These are phyloP conservation scores for Xanthoconium stramineum DNA, from an alignment of 768 basidiomycete species.

Conservation along the genomic window DNA sequence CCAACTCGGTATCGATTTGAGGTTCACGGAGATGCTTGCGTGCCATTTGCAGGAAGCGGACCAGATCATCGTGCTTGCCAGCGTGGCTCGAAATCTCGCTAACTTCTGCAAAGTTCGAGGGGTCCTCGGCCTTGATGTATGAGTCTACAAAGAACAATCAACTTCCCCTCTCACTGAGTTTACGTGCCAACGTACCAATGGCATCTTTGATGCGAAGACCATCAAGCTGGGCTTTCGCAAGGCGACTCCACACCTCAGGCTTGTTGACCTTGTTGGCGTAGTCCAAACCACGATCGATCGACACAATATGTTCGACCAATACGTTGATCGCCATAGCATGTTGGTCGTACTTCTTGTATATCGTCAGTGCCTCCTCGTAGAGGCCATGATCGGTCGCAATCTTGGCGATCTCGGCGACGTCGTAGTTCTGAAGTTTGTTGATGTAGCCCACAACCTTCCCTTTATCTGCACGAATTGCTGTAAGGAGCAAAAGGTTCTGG, in stretches of 20 bases:
- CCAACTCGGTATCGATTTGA: slow-evolving; percentile 96
- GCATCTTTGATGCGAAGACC: slow-evolving; percentile 97
- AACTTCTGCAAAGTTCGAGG: slow-evolving; percentile 90
- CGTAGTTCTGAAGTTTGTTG: slow-evolving; percentile 95
- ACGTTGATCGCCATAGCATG: slow-evolving; percentile 96
- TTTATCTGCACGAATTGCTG: slow-evolving; percentile 96
- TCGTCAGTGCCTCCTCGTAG: slow-evolving; percentile 93
- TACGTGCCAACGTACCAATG: slow-evolving; percentile 60
- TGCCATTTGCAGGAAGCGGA: slow-evolving; percentile 97
- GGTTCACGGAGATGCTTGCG: slow-evolving; percentile 96
- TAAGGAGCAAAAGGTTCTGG: slow-evolving; percentile 92
- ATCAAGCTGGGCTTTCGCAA: slow-evolving; percentile 98
- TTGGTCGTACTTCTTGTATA: slow-evolving; percentile 97
- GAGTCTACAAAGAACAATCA: slow-evolving; percentile 58
- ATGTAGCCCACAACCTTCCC: slow-evolving; percentile 98
- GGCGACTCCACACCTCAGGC: slow-evolving; percentile 94
- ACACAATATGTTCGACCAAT: slow-evolving; percentile 96
- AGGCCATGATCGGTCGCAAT: slow-evolving; percentile 96
- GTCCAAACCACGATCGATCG: slow-evolving; percentile 92
- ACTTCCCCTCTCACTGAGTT: not conserved
- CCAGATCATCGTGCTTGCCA: slow-evolving; percentile 90
- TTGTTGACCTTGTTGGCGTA: slow-evolving; percentile 96
- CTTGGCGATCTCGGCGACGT: slow-evolving; percentile 89
- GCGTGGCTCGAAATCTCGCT: slow-evolving; percentile 95
- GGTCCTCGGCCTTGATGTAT: slow-evolving; percentile 96